A percentile compares a stretch with the other conserved stretches of the same genome.
Evolutionary conservation across 148 eudicot species (phyloP).

Genomic region (Diospyros lotus): DNA sequence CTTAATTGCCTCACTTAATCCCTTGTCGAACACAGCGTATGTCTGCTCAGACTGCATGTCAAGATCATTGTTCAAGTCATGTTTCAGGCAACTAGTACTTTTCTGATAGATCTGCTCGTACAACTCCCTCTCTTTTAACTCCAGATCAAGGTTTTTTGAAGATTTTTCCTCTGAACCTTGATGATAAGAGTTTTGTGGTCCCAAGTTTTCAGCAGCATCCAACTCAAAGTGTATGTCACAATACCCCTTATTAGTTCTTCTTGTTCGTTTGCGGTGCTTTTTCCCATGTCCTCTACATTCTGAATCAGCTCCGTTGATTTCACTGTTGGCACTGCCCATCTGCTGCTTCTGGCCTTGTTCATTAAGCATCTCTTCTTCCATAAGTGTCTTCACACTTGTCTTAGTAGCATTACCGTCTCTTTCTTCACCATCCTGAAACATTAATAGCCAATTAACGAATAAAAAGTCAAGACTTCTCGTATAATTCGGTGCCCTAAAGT

Average conservation of each 20-base stretch:
- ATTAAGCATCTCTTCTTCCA: constrained; percentile 78
- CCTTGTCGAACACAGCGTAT: constrained; percentile 29
- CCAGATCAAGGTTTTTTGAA: constrained; percentile 41
- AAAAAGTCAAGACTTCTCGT: background rate
- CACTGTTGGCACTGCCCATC: constrained; percentile 19
- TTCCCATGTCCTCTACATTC: constrained; percentile 23
- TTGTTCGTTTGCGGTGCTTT: constrained; percentile 31
- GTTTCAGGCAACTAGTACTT: constrained; percentile 23
- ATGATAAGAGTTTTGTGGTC: constrained; percentile 25
- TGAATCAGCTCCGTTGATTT: constrained; percentile 20
- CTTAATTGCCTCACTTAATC: constrained; percentile 64
- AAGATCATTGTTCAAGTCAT: constrained; percentile 17
- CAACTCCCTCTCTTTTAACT: constrained; percentile 49
- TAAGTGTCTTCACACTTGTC: constrained; percentile 78
- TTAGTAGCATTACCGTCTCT: constrained; percentile 41
- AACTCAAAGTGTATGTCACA: constrained; percentile 41
- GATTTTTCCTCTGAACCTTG: constrained; percentile 29
- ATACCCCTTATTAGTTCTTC: constrained; percentile 32
- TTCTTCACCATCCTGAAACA: constrained; percentile 40
- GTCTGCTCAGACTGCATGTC: constrained; percentile 21
- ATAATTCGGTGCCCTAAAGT: background rate
- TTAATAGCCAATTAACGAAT: constrained; percentile 19
- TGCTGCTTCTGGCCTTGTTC: constrained; percentile 37
- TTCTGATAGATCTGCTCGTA: constrained; percentile 36
- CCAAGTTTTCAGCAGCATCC: constrained; percentile 26